These are phyloP conservation scores for Zymoseptoria ardabiliae DNA, from an alignment of 2,329 filamentous ascomycete species.

Conservation along the genomic window DNA sequence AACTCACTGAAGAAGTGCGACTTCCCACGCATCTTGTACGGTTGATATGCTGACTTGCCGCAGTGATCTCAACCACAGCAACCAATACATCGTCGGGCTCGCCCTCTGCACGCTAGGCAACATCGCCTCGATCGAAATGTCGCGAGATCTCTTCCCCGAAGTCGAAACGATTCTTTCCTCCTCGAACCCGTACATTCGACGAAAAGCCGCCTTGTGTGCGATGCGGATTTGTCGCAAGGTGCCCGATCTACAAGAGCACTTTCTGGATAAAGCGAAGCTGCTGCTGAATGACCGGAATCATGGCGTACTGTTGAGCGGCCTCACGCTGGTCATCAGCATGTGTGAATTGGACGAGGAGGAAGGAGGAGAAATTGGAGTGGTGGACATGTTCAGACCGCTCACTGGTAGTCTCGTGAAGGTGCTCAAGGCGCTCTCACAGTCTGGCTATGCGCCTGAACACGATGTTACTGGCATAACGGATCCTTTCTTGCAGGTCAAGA, in stretches of 20 bases:
- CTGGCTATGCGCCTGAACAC: slow-evolving; percentile 94
- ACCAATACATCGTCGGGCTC: slow-evolving; percentile 96
- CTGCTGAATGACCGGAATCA: slow-evolving; percentile 91
- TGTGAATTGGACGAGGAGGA: slow-evolving; percentile 94
- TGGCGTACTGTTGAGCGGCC: slow-evolving; percentile 83
- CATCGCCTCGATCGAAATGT: slow-evolving; percentile 97
- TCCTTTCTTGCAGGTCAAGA: slow-evolving; percentile 95
- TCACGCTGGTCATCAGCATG: slow-evolving; percentile 84
- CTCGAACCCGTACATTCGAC: slow-evolving; percentile 93
- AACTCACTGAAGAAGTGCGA: slow-evolving; percentile 94
- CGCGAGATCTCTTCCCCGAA: slow-evolving; percentile 90
- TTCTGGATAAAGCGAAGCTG: slow-evolving; percentile 84
- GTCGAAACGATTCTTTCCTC: slow-evolving; percentile 88
- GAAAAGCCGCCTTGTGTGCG: slow-evolving; percentile 95
- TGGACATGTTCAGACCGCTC: slow-evolving; percentile 83
- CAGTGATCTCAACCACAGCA: slow-evolving; percentile 92
- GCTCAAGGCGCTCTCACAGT: slow-evolving; percentile 84
- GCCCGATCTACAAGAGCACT: slow-evolving; percentile 93
- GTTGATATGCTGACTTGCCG: slow-evolving; percentile 10
- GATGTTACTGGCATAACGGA: slow-evolving; percentile 94
- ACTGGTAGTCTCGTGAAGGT: slow-evolving; percentile 83
- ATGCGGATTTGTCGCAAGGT: slow-evolving; percentile 99
- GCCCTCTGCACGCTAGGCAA: slow-evolving; percentile 95
- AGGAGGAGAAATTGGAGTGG: slow-evolving; percentile 78
- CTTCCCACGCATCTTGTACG: not conserved